phyloP scores from a whole-genome alignment of 805 yeast genomes.

The Hanseniaspora valbyensis region DNA sequence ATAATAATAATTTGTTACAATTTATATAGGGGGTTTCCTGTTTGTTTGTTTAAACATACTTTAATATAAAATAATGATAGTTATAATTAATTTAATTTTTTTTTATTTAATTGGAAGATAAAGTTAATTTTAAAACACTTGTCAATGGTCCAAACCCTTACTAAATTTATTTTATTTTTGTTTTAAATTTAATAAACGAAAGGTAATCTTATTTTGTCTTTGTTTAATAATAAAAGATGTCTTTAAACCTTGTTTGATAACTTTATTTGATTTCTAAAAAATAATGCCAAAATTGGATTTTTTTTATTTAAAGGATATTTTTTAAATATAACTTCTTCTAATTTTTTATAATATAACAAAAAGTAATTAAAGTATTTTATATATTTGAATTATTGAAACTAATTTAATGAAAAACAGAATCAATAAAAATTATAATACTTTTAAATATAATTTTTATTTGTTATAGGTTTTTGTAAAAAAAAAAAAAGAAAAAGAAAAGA shows the following conservation, averaged over 20 bases:
- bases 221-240: conserved; percentile 1
- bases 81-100: background rate
- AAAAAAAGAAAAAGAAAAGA: too few species aligned
- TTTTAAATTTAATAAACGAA: background rate
- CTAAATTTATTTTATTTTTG: background rate
- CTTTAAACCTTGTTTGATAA: conserved; percentile 7
- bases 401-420: conserved; percentile 14
- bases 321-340: too few species aligned
- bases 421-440: background rate
- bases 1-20: too few species aligned
- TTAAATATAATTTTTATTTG: too few species aligned
- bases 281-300: background rate
- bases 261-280: background rate
- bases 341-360: too few species aligned
- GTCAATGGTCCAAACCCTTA: conserved; percentile 8
- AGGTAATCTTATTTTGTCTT: background rate
- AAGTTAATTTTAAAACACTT: background rate
- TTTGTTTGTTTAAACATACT: background rate
- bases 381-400: conserved; percentile 3
- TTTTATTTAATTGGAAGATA: background rate
- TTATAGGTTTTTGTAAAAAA: too few species aligned
- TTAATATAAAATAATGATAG: background rate
- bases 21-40: background rate
- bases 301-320: background rate
- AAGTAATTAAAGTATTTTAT: background rate